Evolutionary conservation across 2,329 filamentous ascomycete species (phyloP).

Genomic region (Aspergillus sp.): DNA sequence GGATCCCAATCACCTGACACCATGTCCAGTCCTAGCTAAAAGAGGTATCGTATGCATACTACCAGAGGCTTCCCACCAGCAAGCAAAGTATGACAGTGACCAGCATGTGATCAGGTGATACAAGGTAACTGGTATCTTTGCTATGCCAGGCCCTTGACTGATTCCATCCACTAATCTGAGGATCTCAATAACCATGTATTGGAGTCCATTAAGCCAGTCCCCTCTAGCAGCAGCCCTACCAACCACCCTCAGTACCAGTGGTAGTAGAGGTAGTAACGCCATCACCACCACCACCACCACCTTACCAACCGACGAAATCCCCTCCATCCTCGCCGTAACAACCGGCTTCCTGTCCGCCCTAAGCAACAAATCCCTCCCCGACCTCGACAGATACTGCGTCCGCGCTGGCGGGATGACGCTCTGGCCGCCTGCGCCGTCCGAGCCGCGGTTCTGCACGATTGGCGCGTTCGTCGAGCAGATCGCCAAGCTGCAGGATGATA

Average conservation of each 20-base stretch:
- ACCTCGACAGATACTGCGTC: conserved; percentile 29
- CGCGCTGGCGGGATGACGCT: conserved; percentile 28
- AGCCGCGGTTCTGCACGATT: conserved; percentile 29
- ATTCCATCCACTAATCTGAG: too few species aligned
- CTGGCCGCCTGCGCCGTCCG: conserved; percentile 20
- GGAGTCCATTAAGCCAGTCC: background rate
- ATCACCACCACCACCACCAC: background rate
- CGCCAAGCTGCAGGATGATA: conserved; percentile 20
- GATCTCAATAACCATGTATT: too few species aligned
- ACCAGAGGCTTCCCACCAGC: too few species aligned
- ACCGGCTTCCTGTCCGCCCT: conserved; percentile 25
- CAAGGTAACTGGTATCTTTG: too few species aligned
- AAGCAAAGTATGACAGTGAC: too few species aligned
- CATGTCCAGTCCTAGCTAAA: too few species aligned
- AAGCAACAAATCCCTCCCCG: conserved; percentile 20
- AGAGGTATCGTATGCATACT: too few species aligned
- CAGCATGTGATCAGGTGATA: too few species aligned
- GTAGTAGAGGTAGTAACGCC: background rate
- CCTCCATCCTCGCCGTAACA: conserved; percentile 18
- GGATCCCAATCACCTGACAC: too few species aligned
- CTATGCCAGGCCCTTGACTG: too few species aligned
- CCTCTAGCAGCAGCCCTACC: background rate
- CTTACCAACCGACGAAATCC: background rate
- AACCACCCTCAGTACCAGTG: background rate
- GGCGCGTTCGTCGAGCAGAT: conserved; percentile 28